Percentiles rank a stretch among this genome's conserved stretches.
Evolutionary conservation across 2,329 filamentous ascomycete species (phyloP).

Genomic region (Magnaporthiopsis poae): DNA sequence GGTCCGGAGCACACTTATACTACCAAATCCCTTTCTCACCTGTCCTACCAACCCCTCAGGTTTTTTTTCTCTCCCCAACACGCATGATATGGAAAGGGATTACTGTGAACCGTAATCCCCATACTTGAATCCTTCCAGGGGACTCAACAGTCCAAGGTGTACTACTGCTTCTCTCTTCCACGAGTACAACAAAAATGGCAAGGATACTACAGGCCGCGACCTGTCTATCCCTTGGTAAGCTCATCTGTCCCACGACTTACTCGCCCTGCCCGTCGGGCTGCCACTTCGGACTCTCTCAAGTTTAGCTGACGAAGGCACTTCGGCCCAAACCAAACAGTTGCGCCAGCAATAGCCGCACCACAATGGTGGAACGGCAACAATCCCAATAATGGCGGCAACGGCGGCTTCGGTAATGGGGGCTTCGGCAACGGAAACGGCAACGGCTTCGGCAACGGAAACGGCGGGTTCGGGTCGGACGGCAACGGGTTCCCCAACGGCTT

Average conservation of each 20-base stretch:
- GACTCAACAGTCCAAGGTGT: background rate
- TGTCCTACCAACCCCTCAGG: background rate
- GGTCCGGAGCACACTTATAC: background rate
- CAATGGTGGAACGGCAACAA: background rate
- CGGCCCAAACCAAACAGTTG: background rate
- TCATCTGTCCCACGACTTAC: background rate
- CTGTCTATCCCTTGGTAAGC: background rate
- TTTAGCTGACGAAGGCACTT: background rate
- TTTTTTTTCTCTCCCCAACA: background rate
- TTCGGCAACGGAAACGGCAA: background rate
- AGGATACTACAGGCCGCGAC: background rate
- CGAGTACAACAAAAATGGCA: background rate
- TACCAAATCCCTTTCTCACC: background rate
- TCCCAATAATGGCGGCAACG: background rate
- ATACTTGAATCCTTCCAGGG: background rate
- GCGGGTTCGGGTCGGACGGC: constrained; percentile 7
- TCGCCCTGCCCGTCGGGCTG: background rate
- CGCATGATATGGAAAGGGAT: background rate
- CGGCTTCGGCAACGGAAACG: constrained; percentile 1
- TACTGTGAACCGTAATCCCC: background rate
- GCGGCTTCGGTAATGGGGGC: background rate
- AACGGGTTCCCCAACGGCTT: constrained; percentile 9
- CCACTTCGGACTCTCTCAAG: background rate
- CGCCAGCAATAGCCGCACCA: background rate
- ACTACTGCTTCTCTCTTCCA: background rate